Base-by-base conservation (phyloP, 225 moss, liverwort and hornwort species). In the Marchantia polymorpha region DNA sequence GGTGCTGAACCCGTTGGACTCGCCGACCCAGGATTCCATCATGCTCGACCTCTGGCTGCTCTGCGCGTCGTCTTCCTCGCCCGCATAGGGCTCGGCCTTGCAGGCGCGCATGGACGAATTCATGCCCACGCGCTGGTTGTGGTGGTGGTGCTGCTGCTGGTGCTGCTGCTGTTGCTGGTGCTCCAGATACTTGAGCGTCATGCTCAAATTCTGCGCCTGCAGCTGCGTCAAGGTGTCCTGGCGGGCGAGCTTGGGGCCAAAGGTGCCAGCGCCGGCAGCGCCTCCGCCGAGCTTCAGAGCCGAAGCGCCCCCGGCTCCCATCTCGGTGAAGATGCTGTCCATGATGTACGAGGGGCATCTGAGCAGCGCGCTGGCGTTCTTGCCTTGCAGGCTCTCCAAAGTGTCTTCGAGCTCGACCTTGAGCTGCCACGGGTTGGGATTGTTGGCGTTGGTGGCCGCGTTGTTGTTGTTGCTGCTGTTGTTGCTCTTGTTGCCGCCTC, bases 21-120 rank as follows among this genome's bases (percentile, higher is more conserved):
- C 56, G 22, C 69, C 70, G 55, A 29, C 81, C 82, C 52, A 81
- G 7, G 87, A 77, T 19, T 87, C 87, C 82, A 87, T 80, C 59
- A 87, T 63, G 81, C 83, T 81, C 52, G 86, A 78, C 82, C 87
- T 81, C 74, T 87, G 84, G 26, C 79, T 82, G 65, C 84, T 82
- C 10, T 82, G 76, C 23, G 82, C 87, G 11, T 84, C 84, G 12
- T 82, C 87, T 10, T 80, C 87, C 46, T 84, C 84, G 0, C 75
- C 81, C 15, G 69, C 81, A 48, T 84, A 82, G 7, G 87, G 87
- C 80, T 87, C 87, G 15, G 82, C 47, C 74, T 87, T 87, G 69
- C 87, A 87, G 14, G 82, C 77, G 10, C 84, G 79, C 29, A 87
- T 75, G 78, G 55, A 72, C 30, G 60, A 61, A 25, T 73, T 59